Base-by-base conservation (phyloP, 768 basidiomycete genomes). In the Thelephora aurantiotincta region DNA sequence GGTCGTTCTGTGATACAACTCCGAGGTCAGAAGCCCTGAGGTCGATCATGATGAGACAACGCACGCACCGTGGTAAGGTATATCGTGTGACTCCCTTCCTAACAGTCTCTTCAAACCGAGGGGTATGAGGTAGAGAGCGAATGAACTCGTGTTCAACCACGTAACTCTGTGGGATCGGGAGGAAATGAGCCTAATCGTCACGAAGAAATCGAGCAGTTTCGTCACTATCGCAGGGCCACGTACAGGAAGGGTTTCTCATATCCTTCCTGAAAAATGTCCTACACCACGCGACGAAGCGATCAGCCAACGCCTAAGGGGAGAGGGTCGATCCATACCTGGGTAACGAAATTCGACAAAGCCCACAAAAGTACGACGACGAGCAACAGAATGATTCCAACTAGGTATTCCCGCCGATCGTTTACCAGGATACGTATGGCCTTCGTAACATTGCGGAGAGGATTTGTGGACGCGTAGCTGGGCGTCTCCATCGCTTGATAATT, bases 241-340 rank as follows among this genome's bases (percentile, higher is more conserved):
- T 51, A 81, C 92, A 92, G 68, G 64, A 94, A 98, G 7, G 90
- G 90, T 57, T 96, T 97, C 59, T 82, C 75, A 55, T 80, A 94
- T 37, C 87, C 89, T 34, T 66, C 73, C n/a, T 66, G 67, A 46
- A 75, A 74, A 50, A 77, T 51, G 51, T 67, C 65, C 60, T 72
- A 54, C 26, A 52, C 23, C 45, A 26, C 42, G 35, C 26, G 12
- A 41, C 7, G 16, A 14, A 7, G 14, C 14, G 16, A 49, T 14
- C 44, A 43, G n/a, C 16, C 34, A 16, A n/a, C 26, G 14, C 13
- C 6, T 33, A 35, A 33, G 2, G 35, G 33, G 19, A 37, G 3
- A 9, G n/a, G 20, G 18, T 41, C 18, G 13, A 16, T 12, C 43
- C 54, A 14, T 18, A 81, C 86, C 73, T 90, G 85, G 11, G 84